Base-by-base conservation (phyloP, 768 basidiomycete species). In the Mrakia gelida region DNA sequence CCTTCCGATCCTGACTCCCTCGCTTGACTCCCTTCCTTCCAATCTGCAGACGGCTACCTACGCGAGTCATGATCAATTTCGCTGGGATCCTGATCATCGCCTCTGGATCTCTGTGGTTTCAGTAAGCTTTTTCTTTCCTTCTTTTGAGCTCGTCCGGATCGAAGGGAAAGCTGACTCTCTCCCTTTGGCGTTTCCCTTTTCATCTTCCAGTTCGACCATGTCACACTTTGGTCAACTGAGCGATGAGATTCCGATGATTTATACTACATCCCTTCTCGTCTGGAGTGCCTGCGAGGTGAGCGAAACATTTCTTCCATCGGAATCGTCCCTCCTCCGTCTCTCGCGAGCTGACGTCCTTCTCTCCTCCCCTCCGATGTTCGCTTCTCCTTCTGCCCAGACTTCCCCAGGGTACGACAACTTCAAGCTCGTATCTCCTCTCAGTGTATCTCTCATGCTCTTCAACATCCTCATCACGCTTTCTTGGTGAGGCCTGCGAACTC, bases 231-330 rank as follows among this genome's bases (percentile, higher is more conserved):
- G 32, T 2, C 77, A 78, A 34, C 21, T 78, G 23, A 15, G 28
- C 26, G 77, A 78, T n/a, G 77, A 78, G 45, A 6, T 73, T 30
- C 77, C 77, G 6, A 78, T 78, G 77, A 52, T 78, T 10, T 73
- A 43, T 41, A 43, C 34, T 5, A 73, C 77, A 7, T 28, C 15
- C 2, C 28, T 73, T n/a, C 43, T 78, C 3, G 61, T 49, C 49
- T 73, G 71, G 71, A 63, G 45, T 16, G 71, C 72, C 0, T 78
- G 61, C 63, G 77, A 78, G 63, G 76, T 77, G 59, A 23, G 32
- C 26, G 16, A 34, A 4, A 43, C 23, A n/a, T 71, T 43, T n/a
- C 34, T 18, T 26, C 75, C 11, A 10, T 3, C 49, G 49, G 49
- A 3, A 49, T 52, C 45, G 7, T 49, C 45, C 30, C 26, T 38